Evolutionary conservation across 2,329 filamentous ascomycete species (phyloP), one percentile per base, ranked within the genome.

Genomic region (Teratosphaeria zuluensis): DNA sequence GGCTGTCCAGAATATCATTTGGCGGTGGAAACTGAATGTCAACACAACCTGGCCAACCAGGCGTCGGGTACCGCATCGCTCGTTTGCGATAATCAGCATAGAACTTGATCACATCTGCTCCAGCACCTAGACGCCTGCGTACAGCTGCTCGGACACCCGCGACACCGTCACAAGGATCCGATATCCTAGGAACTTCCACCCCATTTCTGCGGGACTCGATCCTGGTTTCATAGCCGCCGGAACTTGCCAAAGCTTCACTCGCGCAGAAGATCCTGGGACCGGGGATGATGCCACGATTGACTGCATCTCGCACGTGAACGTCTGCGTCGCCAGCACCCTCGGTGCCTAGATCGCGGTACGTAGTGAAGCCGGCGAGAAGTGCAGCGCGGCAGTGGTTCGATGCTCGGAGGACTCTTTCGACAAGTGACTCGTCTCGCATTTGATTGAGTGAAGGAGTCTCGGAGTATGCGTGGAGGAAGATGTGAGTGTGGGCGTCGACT

Each of bases 331-430:
- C 72, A 60, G 82, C 74, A 0, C 76, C 75, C 64, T 84, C 81
- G 2, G 79, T 80, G 14, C 81, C 80, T 0, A 83, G 74, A 65
- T 84, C 81, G 9, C 81, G 74, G 67, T 82, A 83, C 1, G 81
- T 83, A 0, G 81, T 85, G 71, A 80, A 84, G 6, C 82, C 83
- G 0, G 82, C 80, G 21, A 80, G 69, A 9, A 85, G 72, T 1
- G 80, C 81, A 0, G 75, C 73, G 52, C 78, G 78, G 60, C 76
- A 76, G 61, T 83, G 78, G 60, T 82, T 80, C 7, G 78, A 77
- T 0, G 79, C 78, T 19, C 82, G 78, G 54, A 85, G 76, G 28
- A 78, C 74, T 24, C 81, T 74, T 65, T 85, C 82, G 7, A 82
- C 76, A n/a, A 81, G 68, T 58, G 79, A 81, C 63, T 84, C 81